Base-by-base conservation (phyloP, 2,329 filamentous ascomycete genomes). In the Aureobasidium sp. region DNA sequence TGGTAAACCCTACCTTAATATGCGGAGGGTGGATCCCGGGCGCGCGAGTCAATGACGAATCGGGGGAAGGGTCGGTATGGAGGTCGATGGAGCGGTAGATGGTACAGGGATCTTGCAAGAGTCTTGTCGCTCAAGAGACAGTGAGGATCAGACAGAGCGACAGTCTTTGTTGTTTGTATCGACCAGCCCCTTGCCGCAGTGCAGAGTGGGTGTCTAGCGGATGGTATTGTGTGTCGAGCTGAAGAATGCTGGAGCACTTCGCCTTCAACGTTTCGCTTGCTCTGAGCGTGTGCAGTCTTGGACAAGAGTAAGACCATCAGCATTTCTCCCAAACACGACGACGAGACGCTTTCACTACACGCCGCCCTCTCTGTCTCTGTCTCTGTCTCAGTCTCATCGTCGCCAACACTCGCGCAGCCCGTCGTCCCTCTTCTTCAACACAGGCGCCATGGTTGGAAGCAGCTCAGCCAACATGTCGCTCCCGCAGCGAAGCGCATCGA, bases 371-470 rank as follows among this genome's bases (percentile, higher is more conserved):
- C 22, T 25, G 22, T 11, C 3, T 25, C 22, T 25, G 22, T 11
- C 3, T 34, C 25, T 17, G n/a, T 31, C 34, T 55, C 36, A 52
- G 48, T 22, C 17, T 49, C 47, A 37, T 37, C 48, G 27, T 51
- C 49, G 27, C 41, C 49, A 55, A 57, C 60, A 62, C 34, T 55
- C 29, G 34, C 61, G 37, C 44, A 41, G 39, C 61, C 47, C 44
- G 20, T 44, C 41, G 12, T 25, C 20, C 17, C 39, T 53, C 45
- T 29, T 62, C 12, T 27, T 20, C 42, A n/a, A 51, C 12, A 31
- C 5, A 37, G 51, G 53, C 44, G 66, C 53, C 31, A 68, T 68
- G 67, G 64, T 65, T 56, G 64, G 37, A 51, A 42, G 58, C n/a
- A 61, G 47, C 49, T 20, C 39, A 20, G 44, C 34, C 41, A 55